Conservation (phyloP, 1,284 basidiomycete genomes). For the Cryptococcus sp. region DNA sequence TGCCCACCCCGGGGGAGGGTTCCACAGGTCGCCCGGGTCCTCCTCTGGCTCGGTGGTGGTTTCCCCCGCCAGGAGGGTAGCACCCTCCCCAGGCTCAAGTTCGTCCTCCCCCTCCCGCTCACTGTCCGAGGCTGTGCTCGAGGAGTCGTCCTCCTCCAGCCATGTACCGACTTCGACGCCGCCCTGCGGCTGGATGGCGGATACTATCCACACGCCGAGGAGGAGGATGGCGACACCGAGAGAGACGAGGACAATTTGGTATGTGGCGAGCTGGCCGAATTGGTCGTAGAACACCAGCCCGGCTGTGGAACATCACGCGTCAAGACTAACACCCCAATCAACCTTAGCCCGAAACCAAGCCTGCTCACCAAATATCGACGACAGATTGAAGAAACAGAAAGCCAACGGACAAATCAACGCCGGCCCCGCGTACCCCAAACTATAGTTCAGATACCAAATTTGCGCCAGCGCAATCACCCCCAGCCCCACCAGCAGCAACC, state of each 20-base stretch:
- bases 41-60: constrained; percentile 12
- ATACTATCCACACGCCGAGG: constrained; percentile 84
- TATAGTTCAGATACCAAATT: constrained; percentile 91
- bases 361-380: constrained; percentile 65
- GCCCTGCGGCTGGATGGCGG: constrained; percentile 48
- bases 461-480: constrained; percentile 44
- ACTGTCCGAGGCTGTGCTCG: constrained; percentile 16
- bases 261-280: constrained; percentile 65
- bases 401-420: constrained; percentile 90
- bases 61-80: constrained; percentile 21
- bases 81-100: constrained; percentile 27
- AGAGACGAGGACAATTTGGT: constrained; percentile 69
- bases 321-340: background rate
- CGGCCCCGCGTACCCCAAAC: constrained; percentile 75
- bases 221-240: constrained; percentile 78
- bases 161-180: constrained; percentile 50
- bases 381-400: constrained; percentile 94
- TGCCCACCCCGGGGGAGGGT: no score
- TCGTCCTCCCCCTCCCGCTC: constrained; percentile 20
- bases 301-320: constrained; percentile 19
- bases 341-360: background rate
- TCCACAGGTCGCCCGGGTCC: background rate
- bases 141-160: constrained; percentile 43
- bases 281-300: constrained; percentile 91
- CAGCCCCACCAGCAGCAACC: constrained; percentile 43